These are phyloP conservation scores for Debaryomyces udenii DNA, from an alignment of 1,139 yeast species.

Conservation along the genomic window DNA sequence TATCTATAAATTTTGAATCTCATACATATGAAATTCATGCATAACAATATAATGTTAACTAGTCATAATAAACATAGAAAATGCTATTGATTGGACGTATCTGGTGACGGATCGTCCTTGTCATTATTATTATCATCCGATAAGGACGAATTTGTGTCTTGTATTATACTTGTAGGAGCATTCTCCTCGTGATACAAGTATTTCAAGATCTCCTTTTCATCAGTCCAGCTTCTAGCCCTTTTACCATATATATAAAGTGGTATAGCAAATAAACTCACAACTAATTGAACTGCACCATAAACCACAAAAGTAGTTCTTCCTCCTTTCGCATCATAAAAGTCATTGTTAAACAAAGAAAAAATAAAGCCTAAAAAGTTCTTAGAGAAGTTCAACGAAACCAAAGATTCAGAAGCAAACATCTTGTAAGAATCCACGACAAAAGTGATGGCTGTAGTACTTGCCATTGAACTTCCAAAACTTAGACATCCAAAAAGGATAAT, in stretches of 20 bases:
- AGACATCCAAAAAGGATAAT: conserved; percentile 57
- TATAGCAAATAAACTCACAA: conserved; percentile 51
- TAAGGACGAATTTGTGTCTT: conserved; percentile 8
- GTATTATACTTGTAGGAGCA: conserved; percentile 13
- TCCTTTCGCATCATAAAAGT: conserved; percentile 47
- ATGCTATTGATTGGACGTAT: conserved; percentile 5
- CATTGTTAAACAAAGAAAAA: conserved; percentile 59
- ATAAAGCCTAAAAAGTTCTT: conserved; percentile 60
- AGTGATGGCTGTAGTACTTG: conserved; percentile 64
- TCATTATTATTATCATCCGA: conserved; percentile 8
- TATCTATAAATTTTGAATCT: too few species aligned
- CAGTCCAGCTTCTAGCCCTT: conserved; percentile 52
- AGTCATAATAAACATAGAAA: neutral
- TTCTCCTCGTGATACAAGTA: conserved; percentile 34
- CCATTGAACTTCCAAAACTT: conserved; percentile 62
- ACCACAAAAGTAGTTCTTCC: conserved; percentile 51
- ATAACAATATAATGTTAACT: neutral
- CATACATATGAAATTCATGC: neutral
- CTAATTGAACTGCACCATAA: conserved; percentile 56
- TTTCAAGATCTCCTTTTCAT: conserved; percentile 40
- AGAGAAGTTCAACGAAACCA: conserved; percentile 57
- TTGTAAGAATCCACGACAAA: conserved; percentile 62
- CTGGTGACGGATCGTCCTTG: conserved; percentile 6
- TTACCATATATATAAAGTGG: conserved; percentile 63
- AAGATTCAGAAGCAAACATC: conserved; percentile 60